Conservation (phyloP, 306 rosid genomes). For the Acmispon strigosus region DNA sequence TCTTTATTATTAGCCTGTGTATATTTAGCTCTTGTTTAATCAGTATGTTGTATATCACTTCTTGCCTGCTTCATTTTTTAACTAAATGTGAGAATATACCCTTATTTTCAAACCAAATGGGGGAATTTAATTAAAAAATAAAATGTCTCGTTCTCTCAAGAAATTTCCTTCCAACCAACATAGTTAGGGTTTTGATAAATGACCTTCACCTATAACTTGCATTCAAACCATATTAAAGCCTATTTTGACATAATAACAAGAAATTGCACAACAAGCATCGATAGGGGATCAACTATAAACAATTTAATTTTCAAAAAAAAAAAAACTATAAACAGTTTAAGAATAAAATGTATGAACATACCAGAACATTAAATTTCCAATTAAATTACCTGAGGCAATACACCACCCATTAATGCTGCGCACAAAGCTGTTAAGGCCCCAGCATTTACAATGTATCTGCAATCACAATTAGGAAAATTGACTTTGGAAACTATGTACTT, state of each 20-base stretch:
- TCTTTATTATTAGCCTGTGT: no score
- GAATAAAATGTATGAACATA: neutral
- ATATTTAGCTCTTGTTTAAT: no score
- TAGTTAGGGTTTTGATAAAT: no score
- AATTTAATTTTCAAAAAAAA: neutral
- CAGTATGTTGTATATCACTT: no score
- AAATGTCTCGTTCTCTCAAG: no score
- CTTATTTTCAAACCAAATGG: no score
- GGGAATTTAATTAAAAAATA: no score
- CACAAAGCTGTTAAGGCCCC: slow-evolving; percentile 91
- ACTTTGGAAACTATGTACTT: neutral
- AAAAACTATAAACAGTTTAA: no score
- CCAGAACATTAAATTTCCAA: neutral
- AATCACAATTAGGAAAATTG: slow-evolving; percentile 28
- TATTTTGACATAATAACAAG: neutral
- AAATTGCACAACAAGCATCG: neutral
- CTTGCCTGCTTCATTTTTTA: no score
- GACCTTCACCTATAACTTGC: no score
- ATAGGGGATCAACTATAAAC: neutral
- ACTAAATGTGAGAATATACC: no score
- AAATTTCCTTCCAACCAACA: no score
- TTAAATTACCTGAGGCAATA: slow-evolving; percentile 76
- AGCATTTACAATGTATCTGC: slow-evolving; percentile 64
- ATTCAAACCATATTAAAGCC: neutral
- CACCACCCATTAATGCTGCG: slow-evolving; percentile 73